Evolutionary conservation across 768 basidiomycete genomes (phyloP).

Genomic region (Collybia sordida): DNA sequence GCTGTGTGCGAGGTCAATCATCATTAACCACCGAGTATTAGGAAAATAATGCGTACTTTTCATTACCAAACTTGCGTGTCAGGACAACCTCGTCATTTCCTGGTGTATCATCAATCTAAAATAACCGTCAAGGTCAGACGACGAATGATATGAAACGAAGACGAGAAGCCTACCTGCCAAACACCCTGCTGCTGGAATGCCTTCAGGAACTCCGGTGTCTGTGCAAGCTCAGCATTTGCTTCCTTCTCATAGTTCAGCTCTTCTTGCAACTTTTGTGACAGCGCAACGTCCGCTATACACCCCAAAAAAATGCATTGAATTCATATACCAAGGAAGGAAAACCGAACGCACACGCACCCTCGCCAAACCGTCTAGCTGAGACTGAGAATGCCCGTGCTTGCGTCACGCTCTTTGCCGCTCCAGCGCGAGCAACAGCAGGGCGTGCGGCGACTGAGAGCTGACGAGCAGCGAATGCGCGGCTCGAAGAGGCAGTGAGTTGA

Average conservation of each 20-base stretch:
- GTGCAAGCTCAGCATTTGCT: constrained; percentile 31
- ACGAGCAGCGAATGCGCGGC: constrained; percentile 33
- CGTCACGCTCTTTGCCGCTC: constrained; percentile 16
- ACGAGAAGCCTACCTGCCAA: constrained; percentile 63
- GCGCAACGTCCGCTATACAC: constrained; percentile 65
- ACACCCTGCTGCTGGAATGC: constrained; percentile 69
- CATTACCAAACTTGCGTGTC: constrained; percentile 85
- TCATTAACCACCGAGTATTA: neutral
- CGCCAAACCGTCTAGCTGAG: constrained; percentile 40
- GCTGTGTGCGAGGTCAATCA: constrained; percentile 34
- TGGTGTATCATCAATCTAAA: constrained; percentile 64
- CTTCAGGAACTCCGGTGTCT: constrained; percentile 73
- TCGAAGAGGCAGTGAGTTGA: constrained; percentile 47
- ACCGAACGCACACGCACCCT: constrained; percentile 41
- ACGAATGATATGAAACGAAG: neutral
- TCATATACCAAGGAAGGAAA: neutral
- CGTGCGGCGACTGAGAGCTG: constrained; percentile 25
- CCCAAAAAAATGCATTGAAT: neutral
- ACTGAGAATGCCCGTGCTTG: constrained; percentile 43
- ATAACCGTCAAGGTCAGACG: neutral
- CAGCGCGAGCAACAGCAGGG: constrained; percentile 27
- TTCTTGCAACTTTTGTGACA: constrained; percentile 72
- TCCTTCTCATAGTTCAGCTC: constrained; percentile 89
- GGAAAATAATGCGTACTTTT: constrained; percentile 57
- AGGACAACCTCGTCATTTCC: constrained; percentile 84